Conservation (phyloP, 2,329 filamentous ascomycete species). For the Aurifilum marmelostoma region DNA sequence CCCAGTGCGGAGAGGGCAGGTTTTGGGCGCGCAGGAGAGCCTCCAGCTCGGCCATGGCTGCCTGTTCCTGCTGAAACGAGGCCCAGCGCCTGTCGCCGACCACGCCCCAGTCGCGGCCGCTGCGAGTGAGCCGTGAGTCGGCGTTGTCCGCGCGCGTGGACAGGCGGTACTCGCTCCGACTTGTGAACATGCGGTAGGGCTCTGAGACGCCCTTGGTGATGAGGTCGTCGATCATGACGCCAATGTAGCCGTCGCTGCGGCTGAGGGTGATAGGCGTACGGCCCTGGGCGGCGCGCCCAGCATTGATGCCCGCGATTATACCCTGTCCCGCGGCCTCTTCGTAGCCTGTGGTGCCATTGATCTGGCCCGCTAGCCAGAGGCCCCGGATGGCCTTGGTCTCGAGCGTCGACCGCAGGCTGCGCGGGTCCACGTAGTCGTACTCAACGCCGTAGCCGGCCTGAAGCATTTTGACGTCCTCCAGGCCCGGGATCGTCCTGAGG, state of each 20-base stretch:
- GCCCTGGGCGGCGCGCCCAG: conserved; percentile 75
- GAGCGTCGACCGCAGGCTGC: conserved; percentile 82
- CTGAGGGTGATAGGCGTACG: conserved; percentile 70
- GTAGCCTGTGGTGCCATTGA: conserved; percentile 97
- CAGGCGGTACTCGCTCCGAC: conserved; percentile 93
- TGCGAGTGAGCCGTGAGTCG: conserved; percentile 79
- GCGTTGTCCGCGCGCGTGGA: conserved; percentile 92
- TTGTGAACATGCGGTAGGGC: conserved; percentile 98
- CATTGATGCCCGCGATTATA: conserved; percentile 90
- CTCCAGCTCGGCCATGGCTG: conserved; percentile 70
- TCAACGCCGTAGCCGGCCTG: conserved; percentile 97
- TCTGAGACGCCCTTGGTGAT: conserved; percentile 96
- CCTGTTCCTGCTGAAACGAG: conserved; percentile 65
- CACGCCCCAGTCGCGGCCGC: conserved; percentile 75
- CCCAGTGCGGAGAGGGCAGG: conserved; percentile 68
- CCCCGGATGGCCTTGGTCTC: conserved; percentile 92
- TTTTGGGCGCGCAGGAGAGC: conserved; percentile 60
- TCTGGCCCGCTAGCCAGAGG: conserved; percentile 91
- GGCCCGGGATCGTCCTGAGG: conserved; percentile 82
- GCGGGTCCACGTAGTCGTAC: conserved; percentile 97
- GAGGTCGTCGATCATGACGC: conserved; percentile 97
- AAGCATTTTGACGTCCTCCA: conserved; percentile 89
- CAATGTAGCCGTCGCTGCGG: conserved; percentile 91
- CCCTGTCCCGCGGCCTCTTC: conserved; percentile 97
- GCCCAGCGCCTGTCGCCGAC: conserved; percentile 80